Base-by-base conservation (phyloP, 2,329 filamentous ascomycete species). In the Phyllosticta capitalensis region DNA sequence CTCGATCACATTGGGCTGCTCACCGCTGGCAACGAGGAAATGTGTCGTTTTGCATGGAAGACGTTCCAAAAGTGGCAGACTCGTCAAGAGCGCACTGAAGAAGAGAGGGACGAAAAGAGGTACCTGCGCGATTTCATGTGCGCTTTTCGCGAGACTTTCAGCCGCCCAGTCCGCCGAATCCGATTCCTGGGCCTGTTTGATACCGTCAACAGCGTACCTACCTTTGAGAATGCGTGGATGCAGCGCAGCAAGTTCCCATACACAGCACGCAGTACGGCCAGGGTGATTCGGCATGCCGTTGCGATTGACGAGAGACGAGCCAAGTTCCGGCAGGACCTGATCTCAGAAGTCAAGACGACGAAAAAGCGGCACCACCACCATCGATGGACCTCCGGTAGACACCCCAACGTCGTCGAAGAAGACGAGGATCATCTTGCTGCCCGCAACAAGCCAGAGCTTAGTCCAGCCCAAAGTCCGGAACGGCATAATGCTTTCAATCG, bases 11-110 rank as follows among this genome's bases (percentile, higher is more conserved):
- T 94, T 58, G 90, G 90, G 1, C 78, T 95, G 0, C 78, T 95
- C 14, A 87, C 86, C 12, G 86, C 88, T 56, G 89, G 90, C 10
- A 95, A 95, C 65, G 88, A 95, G 67, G 90, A 94, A 65, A 87
- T 94, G 84, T 84, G 90, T 56, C 79, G 81, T 3, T 95, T 95
- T 69, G 89, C 88, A 0, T 94, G 89, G 89, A 91, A 88, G 69
- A 86, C 87, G 0, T 91, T 90, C 66, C 81, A 85, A 7, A 83
- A 86, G 68, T 90, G 86, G 86, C 85, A 89, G 67, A 80, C 79
- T 51, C 81, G 86, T 7, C 74, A 78, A 9, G 74, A 77, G 24
- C 62, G 65, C 5, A 71, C 66, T 6, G 69, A 73, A 7, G 72
- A 76, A 1, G 76, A 79, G 52, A 78, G 75, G 26, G 73, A 73